Evolutionary conservation across 495 filamentous ascomycete genomes (phyloP).

Genomic region (Lophium mytilinum): DNA sequence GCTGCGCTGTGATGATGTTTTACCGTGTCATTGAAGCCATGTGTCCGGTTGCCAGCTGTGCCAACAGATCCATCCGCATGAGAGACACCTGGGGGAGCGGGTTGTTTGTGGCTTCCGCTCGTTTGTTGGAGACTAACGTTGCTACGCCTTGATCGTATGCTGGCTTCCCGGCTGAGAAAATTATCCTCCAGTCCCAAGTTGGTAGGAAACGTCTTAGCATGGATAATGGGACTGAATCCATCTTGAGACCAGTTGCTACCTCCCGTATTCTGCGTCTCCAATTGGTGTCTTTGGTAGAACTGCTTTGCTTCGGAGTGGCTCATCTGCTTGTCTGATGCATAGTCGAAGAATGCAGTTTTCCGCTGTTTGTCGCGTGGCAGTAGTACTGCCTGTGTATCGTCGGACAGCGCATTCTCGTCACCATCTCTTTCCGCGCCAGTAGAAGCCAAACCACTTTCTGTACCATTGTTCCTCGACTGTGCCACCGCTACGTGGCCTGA

Average conservation of each 20-base stretch:
- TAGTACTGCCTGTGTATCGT: slow-evolving; percentile 44
- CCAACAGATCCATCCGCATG: slow-evolving; percentile 12
- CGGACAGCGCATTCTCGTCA: slow-evolving; percentile 14
- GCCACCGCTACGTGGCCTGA: neutral
- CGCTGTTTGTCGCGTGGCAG: slow-evolving; percentile 67
- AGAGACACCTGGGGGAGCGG: slow-evolving; percentile 14
- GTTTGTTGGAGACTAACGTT: slow-evolving; percentile 27
- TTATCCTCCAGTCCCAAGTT: slow-evolving; percentile 24
- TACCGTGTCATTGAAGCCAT: neutral
- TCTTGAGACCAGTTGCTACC: slow-evolving; percentile 42
- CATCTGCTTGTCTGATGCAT: slow-evolving; percentile 82
- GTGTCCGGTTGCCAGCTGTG: slow-evolving; percentile 5
- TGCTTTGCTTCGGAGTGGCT: slow-evolving; percentile 87
- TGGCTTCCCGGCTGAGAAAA: slow-evolving; percentile 21
- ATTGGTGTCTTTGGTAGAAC: slow-evolving; percentile 85
- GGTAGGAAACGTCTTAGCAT: slow-evolving; percentile 30
- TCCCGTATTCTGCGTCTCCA: slow-evolving; percentile 43
- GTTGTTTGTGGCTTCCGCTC: slow-evolving; percentile 4
- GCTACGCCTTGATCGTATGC: slow-evolving; percentile 28
- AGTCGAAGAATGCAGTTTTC: slow-evolving; percentile 77
- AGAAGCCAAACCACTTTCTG: neutral
- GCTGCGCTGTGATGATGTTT: neutral
- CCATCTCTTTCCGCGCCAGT: slow-evolving; percentile 9
- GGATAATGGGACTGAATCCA: slow-evolving; percentile 45
- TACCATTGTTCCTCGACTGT: neutral